These are phyloP conservation scores for Capniomyces stellatus DNA, from an alignment of 371 early-diverging fungal genomes.

Conservation along the genomic window DNA sequence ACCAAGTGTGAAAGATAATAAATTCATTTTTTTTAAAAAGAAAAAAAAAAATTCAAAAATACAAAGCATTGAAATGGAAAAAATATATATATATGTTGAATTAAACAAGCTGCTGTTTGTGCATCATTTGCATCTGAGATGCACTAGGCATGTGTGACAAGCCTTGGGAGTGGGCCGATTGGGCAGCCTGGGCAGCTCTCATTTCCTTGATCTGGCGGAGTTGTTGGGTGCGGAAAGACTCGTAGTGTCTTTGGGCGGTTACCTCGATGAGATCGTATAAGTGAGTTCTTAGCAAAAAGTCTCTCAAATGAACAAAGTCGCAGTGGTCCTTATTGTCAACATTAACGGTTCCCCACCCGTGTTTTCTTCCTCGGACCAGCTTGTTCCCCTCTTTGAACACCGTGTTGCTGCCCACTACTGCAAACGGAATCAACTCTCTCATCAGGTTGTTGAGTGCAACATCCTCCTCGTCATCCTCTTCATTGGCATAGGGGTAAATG, in stretches of 20 bases:
- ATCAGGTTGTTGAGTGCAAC: conserved; percentile 51
- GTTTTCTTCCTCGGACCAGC: conserved; percentile 77
- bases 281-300: conserved; percentile 71
- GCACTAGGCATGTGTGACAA: conserved; percentile 2
- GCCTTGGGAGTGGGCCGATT: conserved; percentile 9
- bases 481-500: conserved; percentile 66
- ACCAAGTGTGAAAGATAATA: too few relatives aligned
- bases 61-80: not conserved
- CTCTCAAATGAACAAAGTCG: conserved; percentile 78
- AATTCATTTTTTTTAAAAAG: not conserved
- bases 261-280: conserved; percentile 72
- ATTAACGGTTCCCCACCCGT: conserved; percentile 93
- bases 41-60: not conserved
- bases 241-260: conserved; percentile 70
- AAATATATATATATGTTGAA: not conserved
- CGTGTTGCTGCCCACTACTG: conserved; percentile 69
- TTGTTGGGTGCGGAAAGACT: conserved; percentile 55
- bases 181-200: conserved; percentile 19
- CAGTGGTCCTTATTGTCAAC: conserved; percentile 78
- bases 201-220: conserved; percentile 27
- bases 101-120: conserved; percentile 15
- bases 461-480: conserved; percentile 66
- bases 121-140: conserved; percentile 8
- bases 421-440: conserved; percentile 63
- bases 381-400: conserved; percentile 62